Evolutionary conservation across 768 basidiomycete species (phyloP), one percentile per base, ranked within the genome.

Genomic region (Harrya chromipes): DNA sequence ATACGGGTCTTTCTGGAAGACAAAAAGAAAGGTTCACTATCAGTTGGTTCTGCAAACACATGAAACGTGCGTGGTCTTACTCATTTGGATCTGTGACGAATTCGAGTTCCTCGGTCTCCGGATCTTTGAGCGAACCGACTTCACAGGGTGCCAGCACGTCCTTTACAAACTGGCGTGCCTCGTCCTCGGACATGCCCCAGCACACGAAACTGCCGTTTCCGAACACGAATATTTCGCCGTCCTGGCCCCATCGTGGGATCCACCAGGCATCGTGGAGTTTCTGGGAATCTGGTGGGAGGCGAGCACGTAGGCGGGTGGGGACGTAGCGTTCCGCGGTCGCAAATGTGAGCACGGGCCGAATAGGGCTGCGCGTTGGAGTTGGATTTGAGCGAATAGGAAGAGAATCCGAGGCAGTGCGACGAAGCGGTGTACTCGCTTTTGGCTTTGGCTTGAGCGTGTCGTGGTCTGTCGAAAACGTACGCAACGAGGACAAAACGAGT

Each of bases 41-140:
- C 41, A 62, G n/a, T n/a, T n/a, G n/a, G n/a, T n/a, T n/a, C n/a
- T n/a, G n/a, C n/a, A 17, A 1, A 35, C 9, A 29, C 10, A 8
- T 3, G 10, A 8, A 13, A 10, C 47, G 26, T 13, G 34, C n/a
- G n/a, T 23, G 3, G 7, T 1, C 54, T 17, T 71, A 95, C 93
- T 94, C 91, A 46, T 75, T 85, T 33, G 90, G 89, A 68, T 97
- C 94, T 23, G 87, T 84, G 12, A 94, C 90, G 68, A 94, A 95
- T 63, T 97, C 94, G 43, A 97, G 75, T 59, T 94, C 93, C 61
- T 94, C 93, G 12, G 87, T 87, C 72, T 94, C 93, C 16, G 80
- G 72, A 45, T 85, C 85, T 23, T 65, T 74, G 46, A 94, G 72
- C 4, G 80, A 74, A 4, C 76, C 80, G 9, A 92, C 72, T 63